Conservation (phyloP, 83 land plant genomes). For the Thuja plicata region DNA sequence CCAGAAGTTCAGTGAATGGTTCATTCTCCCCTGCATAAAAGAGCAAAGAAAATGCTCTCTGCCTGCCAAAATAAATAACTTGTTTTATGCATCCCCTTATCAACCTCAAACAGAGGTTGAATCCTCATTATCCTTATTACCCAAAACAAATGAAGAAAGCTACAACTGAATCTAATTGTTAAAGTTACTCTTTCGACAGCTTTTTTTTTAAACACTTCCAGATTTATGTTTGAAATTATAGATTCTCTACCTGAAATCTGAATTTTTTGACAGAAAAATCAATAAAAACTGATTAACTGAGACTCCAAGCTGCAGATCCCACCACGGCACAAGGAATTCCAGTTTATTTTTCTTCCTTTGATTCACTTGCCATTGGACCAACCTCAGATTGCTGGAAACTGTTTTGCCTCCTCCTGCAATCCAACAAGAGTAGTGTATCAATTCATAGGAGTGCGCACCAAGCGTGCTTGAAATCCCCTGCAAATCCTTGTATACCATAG, state of each 20-base stretch:
- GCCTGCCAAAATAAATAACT: slow-evolving; percentile 48
- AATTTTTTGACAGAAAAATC: slow-evolving; percentile 77
- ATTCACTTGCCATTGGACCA: slow-evolving; percentile 87
- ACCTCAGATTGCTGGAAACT: slow-evolving; percentile 77
- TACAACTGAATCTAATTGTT: neutral
- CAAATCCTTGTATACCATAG: neutral
- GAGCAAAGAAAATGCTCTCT: slow-evolving; percentile 81
- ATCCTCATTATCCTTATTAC: neutral
- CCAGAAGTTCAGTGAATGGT: slow-evolving; percentile 53
- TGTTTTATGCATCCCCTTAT: neutral
- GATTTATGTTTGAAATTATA: neutral
- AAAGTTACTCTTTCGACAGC: neutral
- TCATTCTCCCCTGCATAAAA: slow-evolving; percentile 76
- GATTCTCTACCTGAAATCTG: slow-evolving; percentile 82
- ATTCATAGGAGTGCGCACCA: neutral
- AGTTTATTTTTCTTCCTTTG: slow-evolving; percentile 68
- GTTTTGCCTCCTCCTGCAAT: slow-evolving; percentile 88
- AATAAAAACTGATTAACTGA: slow-evolving; percentile 91
- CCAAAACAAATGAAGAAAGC: neutral
- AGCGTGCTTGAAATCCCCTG: neutral
- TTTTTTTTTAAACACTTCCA: neutral
- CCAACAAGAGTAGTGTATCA: neutral
- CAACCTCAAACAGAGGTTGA: neutral
- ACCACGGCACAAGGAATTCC: slow-evolving; percentile 95
- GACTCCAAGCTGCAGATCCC: slow-evolving; percentile 94